These are phyloP conservation scores for Ziziphus jujuba DNA, from an alignment of 306 rosid genomes.

Conservation along the genomic window DNA sequence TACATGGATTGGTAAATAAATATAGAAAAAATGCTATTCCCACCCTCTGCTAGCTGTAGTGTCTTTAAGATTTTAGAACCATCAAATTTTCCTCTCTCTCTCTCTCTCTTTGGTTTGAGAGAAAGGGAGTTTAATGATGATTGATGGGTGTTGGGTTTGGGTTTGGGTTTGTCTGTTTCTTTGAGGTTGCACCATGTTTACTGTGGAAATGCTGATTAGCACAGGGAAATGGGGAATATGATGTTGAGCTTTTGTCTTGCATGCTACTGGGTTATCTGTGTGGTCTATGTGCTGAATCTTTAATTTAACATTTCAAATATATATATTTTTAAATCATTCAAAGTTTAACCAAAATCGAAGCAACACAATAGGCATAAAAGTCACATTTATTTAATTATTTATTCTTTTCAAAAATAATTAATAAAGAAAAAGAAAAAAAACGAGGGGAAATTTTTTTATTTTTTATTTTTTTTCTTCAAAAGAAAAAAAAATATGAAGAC, in stretches of 20 bases:
- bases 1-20: neutral
- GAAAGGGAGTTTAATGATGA: neutral
- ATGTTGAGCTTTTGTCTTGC: neutral
- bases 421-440: neutral
- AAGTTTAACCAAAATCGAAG: neutral
- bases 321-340: too few relatives aligned
- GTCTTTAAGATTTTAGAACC: neutral
- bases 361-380: neutral
- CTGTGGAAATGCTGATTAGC: neutral
- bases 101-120: neutral
- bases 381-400: neutral
- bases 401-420: too few relatives aligned
- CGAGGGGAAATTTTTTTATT: too few relatives aligned
- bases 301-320: too few relatives aligned
- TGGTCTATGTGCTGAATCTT: too few relatives aligned
- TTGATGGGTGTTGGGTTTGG: neutral
- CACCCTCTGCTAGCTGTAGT: neutral
- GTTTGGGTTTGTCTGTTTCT: neutral
- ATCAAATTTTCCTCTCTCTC: neutral
- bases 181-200: neutral
- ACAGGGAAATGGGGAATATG: neutral
- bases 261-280: neutral
- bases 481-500: neutral
- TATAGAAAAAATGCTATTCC: too few relatives aligned
- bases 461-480: too few relatives aligned